Evolutionary conservation across 2,329 filamentous ascomycete species (phyloP).

Genomic region (Neopestalotiopsis sp.): DNA sequence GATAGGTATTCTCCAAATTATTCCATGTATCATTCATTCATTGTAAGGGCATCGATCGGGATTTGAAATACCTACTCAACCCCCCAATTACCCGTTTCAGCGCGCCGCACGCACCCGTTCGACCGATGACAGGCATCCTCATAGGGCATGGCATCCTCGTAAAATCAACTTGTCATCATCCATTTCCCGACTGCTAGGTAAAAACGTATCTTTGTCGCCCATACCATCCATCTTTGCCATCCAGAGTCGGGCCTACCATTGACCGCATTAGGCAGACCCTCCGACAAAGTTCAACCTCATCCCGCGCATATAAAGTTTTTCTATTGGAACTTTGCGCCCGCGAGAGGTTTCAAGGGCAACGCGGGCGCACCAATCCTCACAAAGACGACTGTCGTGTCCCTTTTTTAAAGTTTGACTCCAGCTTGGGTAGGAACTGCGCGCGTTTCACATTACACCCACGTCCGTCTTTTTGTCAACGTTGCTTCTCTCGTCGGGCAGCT

Average conservation of each 20-base stretch:
- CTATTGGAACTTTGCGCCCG: conserved; percentile 7
- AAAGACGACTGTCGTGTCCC: not conserved
- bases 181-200: not conserved
- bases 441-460: not conserved
- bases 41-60: not conserved
- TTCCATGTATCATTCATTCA: no score
- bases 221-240: not conserved
- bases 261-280: conserved; percentile 3
- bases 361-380: not conserved
- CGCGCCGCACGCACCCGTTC: not conserved
- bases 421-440: not conserved
- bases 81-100: not conserved
- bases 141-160: not conserved
- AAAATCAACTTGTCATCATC: not conserved
- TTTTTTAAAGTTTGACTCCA: not conserved
- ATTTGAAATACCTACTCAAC: not conserved
- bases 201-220: not conserved
- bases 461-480: not conserved
- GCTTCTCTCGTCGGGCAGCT: not conserved
- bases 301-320: conserved; percentile 10
- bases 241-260: not conserved
- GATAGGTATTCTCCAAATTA: not conserved
- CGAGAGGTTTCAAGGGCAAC: not conserved
- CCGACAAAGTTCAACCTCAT: conserved; percentile 8
- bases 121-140: not conserved